Evolutionary conservation across 1,284 basidiomycete species (phyloP).

Genomic region (Trichosporon coremiiforme): DNA sequence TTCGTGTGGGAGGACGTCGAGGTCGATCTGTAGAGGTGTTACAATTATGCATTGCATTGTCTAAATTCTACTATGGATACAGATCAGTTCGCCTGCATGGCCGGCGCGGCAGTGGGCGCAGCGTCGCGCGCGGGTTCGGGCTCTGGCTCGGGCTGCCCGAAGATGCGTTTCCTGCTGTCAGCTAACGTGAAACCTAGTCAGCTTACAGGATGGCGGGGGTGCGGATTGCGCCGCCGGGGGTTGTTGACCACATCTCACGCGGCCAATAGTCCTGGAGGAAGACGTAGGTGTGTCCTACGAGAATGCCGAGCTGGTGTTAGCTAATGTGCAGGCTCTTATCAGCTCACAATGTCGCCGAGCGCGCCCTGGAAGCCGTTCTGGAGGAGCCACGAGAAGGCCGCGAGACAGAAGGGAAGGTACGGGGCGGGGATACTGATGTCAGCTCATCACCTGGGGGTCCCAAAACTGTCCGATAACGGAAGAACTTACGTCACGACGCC

Average conservation of each 20-base stretch:
- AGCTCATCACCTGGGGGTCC: too few species aligned
- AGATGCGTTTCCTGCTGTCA: conserved; percentile 26
- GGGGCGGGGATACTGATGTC: conserved; percentile 76
- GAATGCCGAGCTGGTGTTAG: conserved; percentile 65
- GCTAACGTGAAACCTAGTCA: not conserved
- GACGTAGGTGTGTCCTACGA: conserved; percentile 88
- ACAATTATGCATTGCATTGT: conserved; percentile 17
- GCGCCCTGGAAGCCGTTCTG: conserved; percentile 84
- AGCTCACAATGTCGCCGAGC: conserved; percentile 71
- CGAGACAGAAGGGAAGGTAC: conserved; percentile 87
- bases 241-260: conserved; percentile 69
- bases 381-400: conserved; percentile 81
- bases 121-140: not conserved
- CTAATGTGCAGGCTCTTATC: not conserved
- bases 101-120: not conserved
- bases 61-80: conserved; percentile 7
- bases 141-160: conserved; percentile 25
- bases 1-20: conserved; percentile 1
- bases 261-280: conserved; percentile 95
- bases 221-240: conserved; percentile 62
- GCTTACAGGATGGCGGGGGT: conserved; percentile 77
- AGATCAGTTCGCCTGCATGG: not conserved
- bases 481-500: conserved; percentile 75
- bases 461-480: too few species aligned
- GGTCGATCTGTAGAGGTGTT: not conserved